Percentiles rank a stretch among this genome's conserved stretches.
Conservation (phyloP, 805 yeast species). For the Ogataea corticis region DNA sequence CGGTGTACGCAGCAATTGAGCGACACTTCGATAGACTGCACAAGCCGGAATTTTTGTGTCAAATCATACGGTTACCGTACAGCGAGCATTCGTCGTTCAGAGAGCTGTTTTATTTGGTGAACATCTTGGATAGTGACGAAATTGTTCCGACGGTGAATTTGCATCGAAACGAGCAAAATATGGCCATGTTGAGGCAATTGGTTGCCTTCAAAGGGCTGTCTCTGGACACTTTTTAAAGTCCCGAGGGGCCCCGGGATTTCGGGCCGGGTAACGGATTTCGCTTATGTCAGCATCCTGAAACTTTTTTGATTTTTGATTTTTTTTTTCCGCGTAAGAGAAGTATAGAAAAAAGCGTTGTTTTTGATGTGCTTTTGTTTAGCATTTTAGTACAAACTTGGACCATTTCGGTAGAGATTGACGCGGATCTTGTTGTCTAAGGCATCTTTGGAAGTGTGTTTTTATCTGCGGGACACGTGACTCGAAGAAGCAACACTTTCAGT, state of each 20-base stretch:
- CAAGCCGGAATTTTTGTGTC: slow-evolving; percentile 19
- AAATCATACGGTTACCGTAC: slow-evolving; percentile 55
- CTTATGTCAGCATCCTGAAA: not conserved
- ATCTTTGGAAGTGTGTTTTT: too few species aligned
- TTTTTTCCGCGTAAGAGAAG: slow-evolving; percentile 6
- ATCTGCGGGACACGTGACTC: too few species aligned
- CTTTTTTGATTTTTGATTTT: not conserved
- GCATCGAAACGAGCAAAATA: slow-evolving; percentile 18
- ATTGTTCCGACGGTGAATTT: slow-evolving; percentile 81
- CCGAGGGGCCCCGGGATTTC: too few species aligned
- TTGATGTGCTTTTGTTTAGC: slow-evolving; percentile 1
- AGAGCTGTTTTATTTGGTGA: slow-evolving; percentile 70
- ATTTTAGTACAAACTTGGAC: not conserved
- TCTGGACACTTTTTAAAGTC: slow-evolving; percentile 19
- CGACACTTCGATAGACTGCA: slow-evolving; percentile 21
- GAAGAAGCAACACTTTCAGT: too few species aligned
- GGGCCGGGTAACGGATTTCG: not conserved
- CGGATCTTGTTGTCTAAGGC: not conserved
- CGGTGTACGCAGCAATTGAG: slow-evolving; percentile 16
- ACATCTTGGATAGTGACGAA: slow-evolving; percentile 46
- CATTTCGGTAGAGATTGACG: not conserved
- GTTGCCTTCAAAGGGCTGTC: slow-evolving; percentile 14
- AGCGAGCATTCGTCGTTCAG: slow-evolving; percentile 91
- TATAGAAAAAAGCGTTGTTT: not conserved
- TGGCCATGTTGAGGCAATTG: slow-evolving; percentile 13